phyloP scores from a whole-genome alignment of 164 flowering plant genomes.

The Aristolochia fimbriata region DNA sequence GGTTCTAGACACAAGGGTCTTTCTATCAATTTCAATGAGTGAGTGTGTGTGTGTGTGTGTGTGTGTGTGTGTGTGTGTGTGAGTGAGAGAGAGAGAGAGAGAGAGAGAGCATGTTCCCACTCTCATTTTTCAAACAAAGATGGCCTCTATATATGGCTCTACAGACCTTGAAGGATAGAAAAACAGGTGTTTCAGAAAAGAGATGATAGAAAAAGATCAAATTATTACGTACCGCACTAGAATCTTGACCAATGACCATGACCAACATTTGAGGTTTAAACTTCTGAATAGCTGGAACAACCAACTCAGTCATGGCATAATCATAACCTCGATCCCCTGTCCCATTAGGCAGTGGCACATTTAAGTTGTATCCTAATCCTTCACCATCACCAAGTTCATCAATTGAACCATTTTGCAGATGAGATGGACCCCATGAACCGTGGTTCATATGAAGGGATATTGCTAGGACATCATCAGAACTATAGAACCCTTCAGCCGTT shows the following conservation, averaged over 20 bases:
- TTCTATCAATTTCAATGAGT: background rate
- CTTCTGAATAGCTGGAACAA: conserved; percentile 61
- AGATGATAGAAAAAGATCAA: background rate
- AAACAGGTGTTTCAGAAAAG: background rate
- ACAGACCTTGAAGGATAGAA: background rate
- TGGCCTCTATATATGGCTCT: background rate
- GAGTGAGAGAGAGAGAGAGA: too few relatives aligned
- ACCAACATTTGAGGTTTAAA: conserved; percentile 66
- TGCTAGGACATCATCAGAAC: conserved; percentile 64
- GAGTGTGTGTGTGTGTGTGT: too few relatives aligned
- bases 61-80: too few relatives aligned
- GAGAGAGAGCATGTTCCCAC: background rate
- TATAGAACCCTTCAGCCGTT: conserved; percentile 83
- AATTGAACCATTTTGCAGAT: conserved; percentile 66
- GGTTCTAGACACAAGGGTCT: too few relatives aligned
- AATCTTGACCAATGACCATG: conserved; percentile 80
- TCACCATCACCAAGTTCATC: conserved; percentile 81
- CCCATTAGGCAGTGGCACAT: conserved; percentile 86
- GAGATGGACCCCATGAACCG: conserved; percentile 98
- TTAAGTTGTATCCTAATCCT: conserved; percentile 77
- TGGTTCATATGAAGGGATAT: conserved; percentile 95
- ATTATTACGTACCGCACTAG: conserved; percentile 74
- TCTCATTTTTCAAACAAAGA: background rate
- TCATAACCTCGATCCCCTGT: conserved; percentile 73
- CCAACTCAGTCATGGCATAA: conserved; percentile 60